These are phyloP conservation scores for Tetradesmus lagerheimii DNA, from an alignment of 139 green algal species.

Conservation along the genomic window DNA sequence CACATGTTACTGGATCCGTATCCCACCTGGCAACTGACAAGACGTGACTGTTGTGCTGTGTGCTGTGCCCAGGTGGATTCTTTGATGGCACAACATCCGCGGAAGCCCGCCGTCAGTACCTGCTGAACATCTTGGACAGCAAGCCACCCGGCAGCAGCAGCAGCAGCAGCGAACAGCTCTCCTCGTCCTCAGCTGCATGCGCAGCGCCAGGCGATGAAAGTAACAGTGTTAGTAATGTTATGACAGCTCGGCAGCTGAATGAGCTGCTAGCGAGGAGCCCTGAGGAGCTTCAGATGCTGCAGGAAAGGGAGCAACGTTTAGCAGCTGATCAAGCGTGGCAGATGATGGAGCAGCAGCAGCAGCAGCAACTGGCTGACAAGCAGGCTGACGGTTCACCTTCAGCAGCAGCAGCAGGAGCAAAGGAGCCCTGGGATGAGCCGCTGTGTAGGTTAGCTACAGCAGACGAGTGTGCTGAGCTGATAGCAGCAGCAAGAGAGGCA, in stretches of 20 bases:
- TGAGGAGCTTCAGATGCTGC: conserved; percentile 60
- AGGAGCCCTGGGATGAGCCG: not conserved
- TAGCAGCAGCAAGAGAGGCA: conserved; percentile 56
- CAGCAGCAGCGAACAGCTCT: not conserved
- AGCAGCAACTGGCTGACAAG: not conserved
- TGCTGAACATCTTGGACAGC: conserved; percentile 72
- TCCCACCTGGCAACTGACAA: no score
- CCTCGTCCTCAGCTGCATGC: not conserved
- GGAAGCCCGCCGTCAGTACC: conserved; percentile 77
- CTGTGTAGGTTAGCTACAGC: conserved; percentile 42
- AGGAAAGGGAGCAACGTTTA: not conserved
- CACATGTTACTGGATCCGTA: no score
- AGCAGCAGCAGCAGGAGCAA: conserved; percentile 20
- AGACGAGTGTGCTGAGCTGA: conserved; percentile 33
- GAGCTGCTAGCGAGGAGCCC: conserved; percentile 64
- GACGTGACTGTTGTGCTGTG: no score
- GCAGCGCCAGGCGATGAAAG: not conserved
- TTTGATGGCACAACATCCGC: conserved; percentile 86
- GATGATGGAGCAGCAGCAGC: conserved; percentile 22
- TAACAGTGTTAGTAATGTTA: not conserved
- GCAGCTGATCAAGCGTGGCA: not conserved
- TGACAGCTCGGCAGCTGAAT: conserved; percentile 58
- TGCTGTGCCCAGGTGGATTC: conserved; percentile 74
- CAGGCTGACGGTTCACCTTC: not conserved
- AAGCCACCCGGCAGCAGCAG: not conserved